Evolutionary conservation across 2,329 filamentous ascomycete genomes (phyloP).

Genomic region (Ophiocordyceps camponoti-floridani): DNA sequence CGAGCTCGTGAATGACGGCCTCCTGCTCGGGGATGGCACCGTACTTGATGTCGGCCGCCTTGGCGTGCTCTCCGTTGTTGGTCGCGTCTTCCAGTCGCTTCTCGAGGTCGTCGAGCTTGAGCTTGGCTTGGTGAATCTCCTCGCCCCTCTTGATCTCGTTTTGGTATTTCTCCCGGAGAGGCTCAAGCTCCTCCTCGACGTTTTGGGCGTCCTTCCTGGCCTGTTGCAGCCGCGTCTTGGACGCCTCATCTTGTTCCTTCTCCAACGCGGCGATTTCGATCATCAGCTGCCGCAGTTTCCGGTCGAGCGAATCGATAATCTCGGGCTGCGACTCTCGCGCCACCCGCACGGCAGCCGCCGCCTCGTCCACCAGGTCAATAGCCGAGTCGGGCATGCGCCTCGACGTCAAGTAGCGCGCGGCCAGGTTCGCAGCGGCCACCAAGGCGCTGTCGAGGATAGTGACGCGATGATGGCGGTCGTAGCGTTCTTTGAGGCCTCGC

Average conservation of each 20-base stretch:
- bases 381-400: constrained; percentile 88
- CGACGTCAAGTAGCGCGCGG: constrained; percentile 81
- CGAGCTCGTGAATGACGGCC: constrained; percentile 59
- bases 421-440: constrained; percentile 77
- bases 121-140: constrained; percentile 83
- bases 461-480: constrained; percentile 96
- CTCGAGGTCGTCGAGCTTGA: constrained; percentile 82
- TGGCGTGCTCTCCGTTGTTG: constrained; percentile 65
- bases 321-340: constrained; percentile 93
- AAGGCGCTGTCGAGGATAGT: constrained; percentile 90
- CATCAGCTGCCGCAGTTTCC: constrained; percentile 74
- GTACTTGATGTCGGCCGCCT: constrained; percentile 87
- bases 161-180: constrained; percentile 88
- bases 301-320: constrained; percentile 84
- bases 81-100: constrained; percentile 90
- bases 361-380: constrained; percentile 91
- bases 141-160: constrained; percentile 81
- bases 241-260: constrained; percentile 88
- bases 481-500: constrained; percentile 94
- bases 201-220: constrained; percentile 87
- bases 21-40: constrained; percentile 93
- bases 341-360: constrained; percentile 88
- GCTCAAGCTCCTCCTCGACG: constrained; percentile 79
- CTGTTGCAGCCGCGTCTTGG: constrained; percentile 61
- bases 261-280: constrained; percentile 94